Evolutionary conservation across 2,329 filamentous ascomycete species (phyloP).

Genomic region (Clonostachys rosea): DNA sequence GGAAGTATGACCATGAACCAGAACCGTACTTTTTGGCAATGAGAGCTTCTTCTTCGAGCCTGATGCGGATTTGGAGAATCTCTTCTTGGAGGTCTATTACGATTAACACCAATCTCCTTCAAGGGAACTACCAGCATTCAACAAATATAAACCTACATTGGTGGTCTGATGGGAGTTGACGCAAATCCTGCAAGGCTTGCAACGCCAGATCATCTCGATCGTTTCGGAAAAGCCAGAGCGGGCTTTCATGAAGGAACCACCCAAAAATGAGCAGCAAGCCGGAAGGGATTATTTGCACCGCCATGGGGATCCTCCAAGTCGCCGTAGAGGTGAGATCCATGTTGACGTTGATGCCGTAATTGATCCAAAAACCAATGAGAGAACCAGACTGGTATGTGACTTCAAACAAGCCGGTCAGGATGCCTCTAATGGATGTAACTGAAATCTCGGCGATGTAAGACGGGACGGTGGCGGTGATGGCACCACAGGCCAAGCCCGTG

Average conservation of each 20-base stretch:
- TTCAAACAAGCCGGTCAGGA: constrained; percentile 48
- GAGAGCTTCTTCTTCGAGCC: constrained; percentile 24
- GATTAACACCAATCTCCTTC: not conserved
- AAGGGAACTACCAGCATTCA: not conserved
- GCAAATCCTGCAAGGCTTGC: constrained; percentile 26
- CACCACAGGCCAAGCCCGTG: constrained; percentile 52
- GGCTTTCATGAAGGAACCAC: constrained; percentile 37
- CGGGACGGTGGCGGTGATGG: constrained; percentile 54
- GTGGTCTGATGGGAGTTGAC: constrained; percentile 34
- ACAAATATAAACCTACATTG: constrained; percentile 11
- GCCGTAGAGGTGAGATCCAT: constrained; percentile 22
- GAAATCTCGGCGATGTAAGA: constrained; percentile 62
- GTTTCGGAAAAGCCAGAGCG: constrained; percentile 29
- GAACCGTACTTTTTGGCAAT: constrained; percentile 23
- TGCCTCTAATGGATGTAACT: constrained; percentile 51
- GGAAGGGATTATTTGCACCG: constrained; percentile 37
- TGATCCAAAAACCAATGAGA: constrained; percentile 47
- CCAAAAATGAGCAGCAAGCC: constrained; percentile 35
- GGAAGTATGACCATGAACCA: constrained; percentile 24
- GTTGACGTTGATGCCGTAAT: constrained; percentile 35
- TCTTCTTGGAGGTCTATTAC: constrained; percentile 37
- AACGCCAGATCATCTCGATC: constrained; percentile 23
- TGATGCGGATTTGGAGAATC: constrained; percentile 34
- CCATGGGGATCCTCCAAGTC: constrained; percentile 44
- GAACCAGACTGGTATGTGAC: constrained; percentile 49